Evolutionary conservation across 495 filamentous ascomycete species (phyloP), one percentile per base, ranked within the genome.

Genomic region (Lindgomyces ingoldianus): DNA sequence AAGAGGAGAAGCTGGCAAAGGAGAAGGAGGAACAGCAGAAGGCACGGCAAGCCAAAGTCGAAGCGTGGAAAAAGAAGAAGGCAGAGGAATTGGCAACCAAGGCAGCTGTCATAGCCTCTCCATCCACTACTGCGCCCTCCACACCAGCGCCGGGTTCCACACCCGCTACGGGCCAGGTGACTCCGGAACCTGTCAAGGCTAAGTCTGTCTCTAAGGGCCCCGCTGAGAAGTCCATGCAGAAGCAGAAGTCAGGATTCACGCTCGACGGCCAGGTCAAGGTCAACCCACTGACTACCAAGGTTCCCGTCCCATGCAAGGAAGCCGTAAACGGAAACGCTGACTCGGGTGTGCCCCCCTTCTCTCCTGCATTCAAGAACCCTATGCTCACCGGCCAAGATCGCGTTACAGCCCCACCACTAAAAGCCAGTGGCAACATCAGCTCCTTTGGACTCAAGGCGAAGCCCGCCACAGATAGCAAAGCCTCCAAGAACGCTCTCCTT

Each of bases 361-460:
- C 56, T 42, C 16, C 22, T 49, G 9, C 8, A 6, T 26, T 16
- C 53, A 56, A 54, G 51, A 64, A 24, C 53, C 10, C 4, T 19
- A 1, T 44, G 30, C 50, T 70, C 70, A 64, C 74, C 51, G 33
- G 26, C 16, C 6, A 27, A 59, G 52, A 42, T 59, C 55, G 73
- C 65, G 73, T 74, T 29, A 80, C 81, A 30, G 77, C 77, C 54
- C 74, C 83, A 59, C 80, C 82, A 42, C 27, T 69, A 14, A 85
- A 91, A 74, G 83, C 85, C 53, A 81, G 84, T 63, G 81, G 86
- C 49, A 92, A 92, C 72, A 81, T 94, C 30, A 89, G 89, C 69
- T 87, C 88, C 12, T 96, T 97, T 71, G 93, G 91, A 0, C 83
- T 98, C 52, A 85, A 86, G 62, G 78, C 78, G 46, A 69, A 73